Base-by-base conservation (phyloP, 2,329 filamentous ascomycete genomes). In the Corynespora cassiicola region DNA sequence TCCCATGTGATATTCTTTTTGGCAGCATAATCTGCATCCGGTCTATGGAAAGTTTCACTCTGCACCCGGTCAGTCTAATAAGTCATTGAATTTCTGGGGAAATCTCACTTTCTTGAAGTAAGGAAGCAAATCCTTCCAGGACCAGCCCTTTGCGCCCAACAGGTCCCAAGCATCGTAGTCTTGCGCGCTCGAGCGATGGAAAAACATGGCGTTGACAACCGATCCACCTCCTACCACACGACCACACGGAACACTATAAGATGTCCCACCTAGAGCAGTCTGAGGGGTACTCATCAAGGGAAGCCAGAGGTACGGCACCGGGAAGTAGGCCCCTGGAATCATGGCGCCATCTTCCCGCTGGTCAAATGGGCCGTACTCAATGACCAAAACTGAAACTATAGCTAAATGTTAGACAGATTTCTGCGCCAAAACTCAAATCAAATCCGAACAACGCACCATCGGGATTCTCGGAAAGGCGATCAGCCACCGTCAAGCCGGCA, bases 141-240 rank as follows among this genome's bases (percentile, higher is more conserved):
- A 68, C 81, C 81, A 85, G 2, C 78, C 80, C 2, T 56, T 39
- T 45, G 82, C 83, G 1, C 81, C 80, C 11, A 85, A 60, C 17
- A 68, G 59, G 24, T 72, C 74, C 80, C 81, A 85, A 2, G 71
- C 71, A 58, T 83, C 74, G 27, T 67, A 68, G 19, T 64, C 56
- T 23, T 24, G 42, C n/a, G 51, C 49, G 29, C 45, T 50, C 10
- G 45, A 56, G n/a, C 65, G 48, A 33, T 61, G 56, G 34, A 65
- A 63, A 29, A 60, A 56, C 58, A 69, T 63, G 4, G 58, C 61
- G 46, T 71, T 70, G 33, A 69, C 52, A 1, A 57, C 56, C 16
- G 56, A 58, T 7, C 64, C 63, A 6, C 67, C 65, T 15, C 65
- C 64, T 5, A 68, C 60, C 1, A 57, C 58, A 15, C 45, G 44